Evolutionary conservation across 495 filamentous ascomycete species (phyloP).

Genomic region (Penicillium egyptiacum): DNA sequence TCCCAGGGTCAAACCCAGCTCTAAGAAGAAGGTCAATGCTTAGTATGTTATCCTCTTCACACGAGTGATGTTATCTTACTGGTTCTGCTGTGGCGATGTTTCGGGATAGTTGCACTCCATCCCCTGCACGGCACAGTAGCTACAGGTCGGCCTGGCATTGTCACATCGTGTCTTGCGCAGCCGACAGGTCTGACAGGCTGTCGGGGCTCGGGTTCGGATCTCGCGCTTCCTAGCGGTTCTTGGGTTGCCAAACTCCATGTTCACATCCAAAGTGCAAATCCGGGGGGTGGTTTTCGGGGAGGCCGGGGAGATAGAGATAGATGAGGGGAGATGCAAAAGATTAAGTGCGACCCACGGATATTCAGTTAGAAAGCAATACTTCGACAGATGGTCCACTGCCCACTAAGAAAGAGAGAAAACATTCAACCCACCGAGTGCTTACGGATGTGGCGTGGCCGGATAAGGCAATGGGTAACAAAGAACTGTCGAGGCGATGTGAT

Average conservation of each 20-base stretch:
- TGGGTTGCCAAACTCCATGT: conserved; percentile 22
- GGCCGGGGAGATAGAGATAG: conserved; percentile 25
- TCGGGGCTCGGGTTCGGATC: conserved; percentile 31
- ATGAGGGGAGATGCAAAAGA: conserved; percentile 6
- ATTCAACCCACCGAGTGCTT: conserved; percentile 8
- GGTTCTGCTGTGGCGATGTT: conserved; percentile 21
- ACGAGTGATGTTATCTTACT: conserved; percentile 21
- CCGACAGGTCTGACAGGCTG: conserved; percentile 33
- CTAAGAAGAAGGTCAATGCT: conserved; percentile 15
- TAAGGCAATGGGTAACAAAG: conserved; percentile 10
- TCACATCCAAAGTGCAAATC: conserved; percentile 2
- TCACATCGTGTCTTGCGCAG: conserved; percentile 34
- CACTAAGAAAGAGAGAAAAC: conserved; percentile 21
- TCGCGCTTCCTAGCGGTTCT: conserved; percentile 26
- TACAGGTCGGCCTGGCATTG: conserved; percentile 31
- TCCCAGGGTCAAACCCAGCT: conserved; percentile 15
- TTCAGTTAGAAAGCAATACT: conserved; percentile 12
- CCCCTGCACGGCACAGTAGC: conserved; percentile 29
- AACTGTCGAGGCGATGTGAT: conserved; percentile 12
- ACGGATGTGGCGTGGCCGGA: conserved; percentile 11
- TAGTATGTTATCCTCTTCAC: background rate
- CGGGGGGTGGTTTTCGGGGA: conserved; percentile 16
- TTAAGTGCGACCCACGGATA: conserved; percentile 21
- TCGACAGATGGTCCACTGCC: background rate
- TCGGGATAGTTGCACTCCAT: conserved; percentile 32